Evolutionary conservation across 257 asterid genomes (phyloP).

Genomic region (Verbena officinalis): DNA sequence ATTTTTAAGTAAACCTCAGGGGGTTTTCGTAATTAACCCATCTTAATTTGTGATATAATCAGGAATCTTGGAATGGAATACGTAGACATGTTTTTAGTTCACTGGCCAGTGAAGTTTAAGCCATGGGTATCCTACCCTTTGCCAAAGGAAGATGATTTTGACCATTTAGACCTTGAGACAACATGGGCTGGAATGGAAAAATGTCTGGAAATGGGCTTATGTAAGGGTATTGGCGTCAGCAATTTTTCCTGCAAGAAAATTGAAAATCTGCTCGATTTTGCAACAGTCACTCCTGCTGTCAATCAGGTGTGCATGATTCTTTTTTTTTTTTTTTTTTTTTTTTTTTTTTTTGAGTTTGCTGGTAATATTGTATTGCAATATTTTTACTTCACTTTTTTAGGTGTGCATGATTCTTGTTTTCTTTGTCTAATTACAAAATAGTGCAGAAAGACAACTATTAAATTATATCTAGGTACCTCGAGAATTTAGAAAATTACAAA

Average conservation of each 20-base stretch:
- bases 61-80: conserved; percentile 81
- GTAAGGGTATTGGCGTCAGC: conserved; percentile 80
- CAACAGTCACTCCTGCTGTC: conserved; percentile 63
- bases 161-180: conserved; percentile 48
- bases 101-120: conserved; percentile 86
- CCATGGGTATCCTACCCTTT: conserved; percentile 56
- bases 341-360: no score
- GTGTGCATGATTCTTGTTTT: no score
- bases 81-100: conserved; percentile 83
- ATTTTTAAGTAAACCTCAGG: no score
- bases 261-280: conserved; percentile 42
- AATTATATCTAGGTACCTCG: no score
- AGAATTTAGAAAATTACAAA: no score
- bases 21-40: no score
- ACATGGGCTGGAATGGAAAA: conserved; percentile 86
- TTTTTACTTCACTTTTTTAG: no score
- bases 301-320: conserved; percentile 65
- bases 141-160: conserved; percentile 68
- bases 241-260: conserved; percentile 72
- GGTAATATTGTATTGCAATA: no score
- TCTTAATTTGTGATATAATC: no score
- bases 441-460: no score
- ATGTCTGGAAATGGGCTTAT: conserved; percentile 71
- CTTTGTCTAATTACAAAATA: no score
- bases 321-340: no score